Evolutionary conservation across 2,329 filamentous ascomycete species (phyloP).

Genomic region (Trichophyton mentagrophytes): DNA sequence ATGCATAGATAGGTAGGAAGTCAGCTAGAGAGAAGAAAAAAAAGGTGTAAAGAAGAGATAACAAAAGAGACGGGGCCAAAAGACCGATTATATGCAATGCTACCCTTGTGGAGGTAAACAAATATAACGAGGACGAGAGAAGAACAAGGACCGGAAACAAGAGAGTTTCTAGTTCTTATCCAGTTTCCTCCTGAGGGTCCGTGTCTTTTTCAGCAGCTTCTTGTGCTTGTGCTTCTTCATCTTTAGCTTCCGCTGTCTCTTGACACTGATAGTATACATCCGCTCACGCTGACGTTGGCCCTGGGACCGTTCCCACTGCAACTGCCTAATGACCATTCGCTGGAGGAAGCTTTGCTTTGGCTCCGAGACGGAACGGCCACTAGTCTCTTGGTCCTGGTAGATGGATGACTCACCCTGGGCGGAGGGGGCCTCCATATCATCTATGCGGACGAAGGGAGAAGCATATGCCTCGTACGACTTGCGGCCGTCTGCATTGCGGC

Average conservation of each 20-base stretch:
- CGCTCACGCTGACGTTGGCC: slow-evolving; percentile 27
- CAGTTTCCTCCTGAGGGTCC: slow-evolving; percentile 75
- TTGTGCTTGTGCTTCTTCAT: slow-evolving; percentile 99
- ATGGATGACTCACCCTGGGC: slow-evolving; percentile 20
- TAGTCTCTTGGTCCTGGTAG: slow-evolving; percentile 11
- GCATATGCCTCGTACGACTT: slow-evolving; percentile 41
- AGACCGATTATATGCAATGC: background rate
- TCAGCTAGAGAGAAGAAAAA: background rate
- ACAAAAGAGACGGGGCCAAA: background rate
- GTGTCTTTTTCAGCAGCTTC: slow-evolving; percentile 91
- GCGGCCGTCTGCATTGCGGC: slow-evolving; percentile 37
- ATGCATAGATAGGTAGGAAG: background rate
- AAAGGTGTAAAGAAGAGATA: background rate
- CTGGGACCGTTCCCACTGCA: slow-evolving; percentile 45
- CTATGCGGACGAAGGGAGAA: slow-evolving; percentile 36
- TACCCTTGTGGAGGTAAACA: background rate
- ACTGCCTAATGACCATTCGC: slow-evolving; percentile 54
- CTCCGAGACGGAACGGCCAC: slow-evolving; percentile 5
- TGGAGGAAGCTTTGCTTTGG: slow-evolving; percentile 34
- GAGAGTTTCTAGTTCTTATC: slow-evolving; percentile 41
- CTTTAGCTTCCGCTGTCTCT: slow-evolving; percentile 82
- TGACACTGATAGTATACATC: slow-evolving; percentile 81
- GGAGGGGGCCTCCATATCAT: slow-evolving; percentile 28
- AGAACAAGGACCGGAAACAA: background rate
- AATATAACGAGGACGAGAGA: background rate